These are phyloP conservation scores for Amanita molliuscula DNA, from an alignment of 768 basidiomycete species.

Conservation along the genomic window DNA sequence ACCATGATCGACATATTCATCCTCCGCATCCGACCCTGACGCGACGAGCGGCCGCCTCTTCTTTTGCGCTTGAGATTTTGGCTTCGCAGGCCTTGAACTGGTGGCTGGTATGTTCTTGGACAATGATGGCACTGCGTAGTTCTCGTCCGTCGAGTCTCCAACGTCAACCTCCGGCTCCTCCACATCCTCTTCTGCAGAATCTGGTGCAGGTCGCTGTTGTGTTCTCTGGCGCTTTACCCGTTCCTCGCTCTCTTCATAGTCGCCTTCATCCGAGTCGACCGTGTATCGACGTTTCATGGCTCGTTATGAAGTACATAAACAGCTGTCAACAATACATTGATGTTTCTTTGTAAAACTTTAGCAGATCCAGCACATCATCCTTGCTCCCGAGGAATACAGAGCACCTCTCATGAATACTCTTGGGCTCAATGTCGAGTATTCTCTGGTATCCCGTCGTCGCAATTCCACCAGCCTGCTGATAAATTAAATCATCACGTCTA, in stretches of 20 bases:
- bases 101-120: not conserved
- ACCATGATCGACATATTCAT: too few relatives aligned
- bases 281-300: slow-evolving; percentile 17
- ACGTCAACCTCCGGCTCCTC: slow-evolving; percentile 13
- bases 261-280: slow-evolving; percentile 20
- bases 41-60: slow-evolving; percentile 7
- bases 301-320: slow-evolving; percentile 12
- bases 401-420: slow-evolving; percentile 82
- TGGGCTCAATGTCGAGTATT: slow-evolving; percentile 85
- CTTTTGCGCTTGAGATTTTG: not conserved
- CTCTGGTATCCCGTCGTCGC: slow-evolving; percentile 93
- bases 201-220: not conserved
- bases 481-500: slow-evolving; percentile 1
- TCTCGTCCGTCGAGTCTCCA: slow-evolving; percentile 11
- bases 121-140: not conserved
- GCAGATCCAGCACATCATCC: slow-evolving; percentile 87
- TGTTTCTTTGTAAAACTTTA: slow-evolving; percentile 68
- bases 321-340: not conserved
- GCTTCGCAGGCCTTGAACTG: not conserved
- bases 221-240: not conserved
- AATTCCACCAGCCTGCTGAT: slow-evolving; percentile 78
- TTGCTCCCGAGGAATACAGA: slow-evolving; percentile 89
- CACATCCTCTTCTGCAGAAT: slow-evolving; percentile 6
- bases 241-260: slow-evolving; percentile 9
- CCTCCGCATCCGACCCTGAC: slow-evolving; percentile 14